phyloP scores from a whole-genome alignment of 495 filamentous ascomycete genomes.

The Aspergillus sclerotioniger region DNA sequence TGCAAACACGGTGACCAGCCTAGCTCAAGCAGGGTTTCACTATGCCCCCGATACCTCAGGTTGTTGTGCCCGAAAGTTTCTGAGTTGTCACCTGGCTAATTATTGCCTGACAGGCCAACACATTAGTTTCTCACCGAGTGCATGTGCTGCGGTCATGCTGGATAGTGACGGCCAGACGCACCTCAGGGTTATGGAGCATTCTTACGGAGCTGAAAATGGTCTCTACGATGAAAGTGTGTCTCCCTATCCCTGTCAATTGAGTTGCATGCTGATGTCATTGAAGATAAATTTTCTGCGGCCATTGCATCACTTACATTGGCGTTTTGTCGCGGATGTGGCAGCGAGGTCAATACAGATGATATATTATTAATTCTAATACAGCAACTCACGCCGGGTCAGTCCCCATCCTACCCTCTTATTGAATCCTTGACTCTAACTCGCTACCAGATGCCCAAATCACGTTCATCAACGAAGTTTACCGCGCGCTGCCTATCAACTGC shows the following conservation, averaged over 20 bases:
- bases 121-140: slow-evolving; percentile 71
- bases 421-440: neutral
- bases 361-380: slow-evolving; percentile 61
- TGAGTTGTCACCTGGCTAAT: slow-evolving; percentile 2
- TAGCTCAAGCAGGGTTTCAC: slow-evolving; percentile 72
- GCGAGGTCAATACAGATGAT: slow-evolving; percentile 68
- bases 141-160: slow-evolving; percentile 62
- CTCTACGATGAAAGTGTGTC: slow-evolving; percentile 44
- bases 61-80: slow-evolving; percentile 14
- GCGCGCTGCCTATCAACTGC: slow-evolving; percentile 61
- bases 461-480: slow-evolving; percentile 63
- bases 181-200: slow-evolving; percentile 59
- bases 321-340: slow-evolving; percentile 54
- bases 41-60: slow-evolving; percentile 44
- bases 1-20: slow-evolving; percentile 59
- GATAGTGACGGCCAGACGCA: slow-evolving; percentile 64
- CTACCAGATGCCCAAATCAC: slow-evolving; percentile 41
- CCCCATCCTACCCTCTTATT: slow-evolving; percentile 4
- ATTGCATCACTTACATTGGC: slow-evolving; percentile 60
- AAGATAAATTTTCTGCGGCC: slow-evolving; percentile 52
- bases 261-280: slow-evolving; percentile 12
- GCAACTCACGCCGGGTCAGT: slow-evolving; percentile 50
- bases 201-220: slow-evolving; percentile 38
- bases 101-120: slow-evolving; percentile 51
- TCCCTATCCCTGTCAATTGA: neutral